Evolutionary conservation across 2,329 filamentous ascomycete species (phyloP).

Genomic region (Diaporthe citrichinensis): DNA sequence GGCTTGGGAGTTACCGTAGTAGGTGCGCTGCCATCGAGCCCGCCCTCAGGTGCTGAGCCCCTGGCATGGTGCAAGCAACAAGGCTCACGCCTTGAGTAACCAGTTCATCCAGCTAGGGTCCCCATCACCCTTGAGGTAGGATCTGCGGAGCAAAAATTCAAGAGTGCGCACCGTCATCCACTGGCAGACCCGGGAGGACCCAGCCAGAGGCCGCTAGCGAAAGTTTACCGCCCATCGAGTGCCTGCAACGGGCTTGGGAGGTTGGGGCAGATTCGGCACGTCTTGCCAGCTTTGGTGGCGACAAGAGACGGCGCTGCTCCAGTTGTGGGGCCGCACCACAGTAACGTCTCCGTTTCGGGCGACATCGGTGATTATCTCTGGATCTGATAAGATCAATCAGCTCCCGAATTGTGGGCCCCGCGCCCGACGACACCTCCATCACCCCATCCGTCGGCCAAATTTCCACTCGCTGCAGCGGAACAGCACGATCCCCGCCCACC

Average conservation of each 20-base stretch:
- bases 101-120: neutral
- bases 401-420: conserved; percentile 41
- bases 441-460: conserved; percentile 28
- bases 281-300: conserved; percentile 34
- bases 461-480: neutral
- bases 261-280: conserved; percentile 28
- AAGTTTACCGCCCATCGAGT: conserved; percentile 31
- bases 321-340: conserved; percentile 35
- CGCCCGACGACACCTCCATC: conserved; percentile 8
- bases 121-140: conserved; percentile 1
- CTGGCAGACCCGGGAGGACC: conserved; percentile 29
- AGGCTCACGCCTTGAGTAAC: conserved; percentile 9
- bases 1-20: conserved; percentile 5
- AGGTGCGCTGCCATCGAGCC: conserved; percentile 25
- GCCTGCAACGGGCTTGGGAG: conserved; percentile 19
- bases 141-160: conserved; percentile 37
- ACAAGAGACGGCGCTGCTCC: conserved; percentile 40
- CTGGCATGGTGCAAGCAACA: conserved; percentile 11
- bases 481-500: conserved; percentile 5
- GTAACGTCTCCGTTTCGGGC: conserved; percentile 46
- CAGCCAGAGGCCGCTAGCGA: conserved; percentile 35
- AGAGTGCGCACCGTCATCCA: conserved; percentile 35
- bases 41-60: conserved; percentile 7
- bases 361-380: conserved; percentile 65
- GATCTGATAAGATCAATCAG: conserved; percentile 67